Percentiles rank a stretch among this genome's conserved stretches.
Conservation (phyloP, 129 eudicot species). For the Artemisia annua region DNA sequence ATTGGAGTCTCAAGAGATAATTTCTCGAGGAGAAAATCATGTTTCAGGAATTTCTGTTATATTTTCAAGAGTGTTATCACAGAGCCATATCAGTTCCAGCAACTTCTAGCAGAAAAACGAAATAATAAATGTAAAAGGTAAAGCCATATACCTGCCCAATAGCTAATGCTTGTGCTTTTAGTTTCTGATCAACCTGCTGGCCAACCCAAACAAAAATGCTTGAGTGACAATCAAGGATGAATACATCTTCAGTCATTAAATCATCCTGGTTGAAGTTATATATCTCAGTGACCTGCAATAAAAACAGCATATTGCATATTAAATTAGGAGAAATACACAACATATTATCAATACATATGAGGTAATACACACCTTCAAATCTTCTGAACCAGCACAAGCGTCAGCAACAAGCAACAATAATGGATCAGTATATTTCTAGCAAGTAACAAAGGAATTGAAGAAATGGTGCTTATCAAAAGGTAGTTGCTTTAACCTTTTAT, state of each 20-base stretch:
- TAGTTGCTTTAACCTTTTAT: constrained; percentile 48
- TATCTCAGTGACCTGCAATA: constrained; percentile 76
- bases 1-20: constrained; percentile 67
- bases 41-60: constrained; percentile 53
- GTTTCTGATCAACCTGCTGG: constrained; percentile 66
- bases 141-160: constrained; percentile 65
- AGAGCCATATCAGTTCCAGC: constrained; percentile 4
- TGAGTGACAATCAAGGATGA: constrained; percentile 79
- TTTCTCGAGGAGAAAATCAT: constrained; percentile 78
- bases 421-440: constrained; percentile 26
- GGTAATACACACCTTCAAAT: constrained; percentile 60
- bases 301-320: not conserved
- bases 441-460: constrained; percentile 15
- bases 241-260: constrained; percentile 91
- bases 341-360: not conserved
- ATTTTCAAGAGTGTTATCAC: constrained; percentile 20
- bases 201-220: constrained; percentile 95
- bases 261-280: constrained; percentile 89
- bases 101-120: constrained; percentile 15
- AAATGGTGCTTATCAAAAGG: constrained; percentile 3
- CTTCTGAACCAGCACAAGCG: constrained; percentile 54
- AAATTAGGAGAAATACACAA: not conserved
- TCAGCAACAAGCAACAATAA: constrained; percentile 29
- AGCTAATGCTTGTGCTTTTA: constrained; percentile 60
- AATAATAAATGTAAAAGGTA: not conserved